Evolutionary conservation across 1,139 yeast genomes (phyloP).

Genomic region (Sugiyamaella castrensis): DNA sequence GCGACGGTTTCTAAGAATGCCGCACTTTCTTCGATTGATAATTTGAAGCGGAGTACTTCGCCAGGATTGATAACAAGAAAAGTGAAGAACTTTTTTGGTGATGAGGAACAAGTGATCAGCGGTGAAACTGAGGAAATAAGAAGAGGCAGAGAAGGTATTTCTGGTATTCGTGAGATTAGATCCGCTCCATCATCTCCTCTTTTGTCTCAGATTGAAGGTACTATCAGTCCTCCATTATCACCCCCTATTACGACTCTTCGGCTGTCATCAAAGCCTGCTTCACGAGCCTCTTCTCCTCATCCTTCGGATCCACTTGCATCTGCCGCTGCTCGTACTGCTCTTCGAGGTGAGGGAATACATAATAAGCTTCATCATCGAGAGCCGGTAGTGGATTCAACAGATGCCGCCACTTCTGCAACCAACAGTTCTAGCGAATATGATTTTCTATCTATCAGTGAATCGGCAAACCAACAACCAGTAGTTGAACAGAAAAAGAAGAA

Average conservation of each 20-base stretch:
- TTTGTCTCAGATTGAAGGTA: no score
- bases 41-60: slow-evolving; percentile 4
- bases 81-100: slow-evolving; percentile 1
- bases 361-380: background rate
- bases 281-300: background rate
- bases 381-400: slow-evolving; percentile 3
- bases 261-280: background rate
- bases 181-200: no score
- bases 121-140: no score
- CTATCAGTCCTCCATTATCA: no score
- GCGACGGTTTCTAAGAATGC: background rate
- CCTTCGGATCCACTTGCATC: slow-evolving; percentile 3
- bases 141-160: no score
- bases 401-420: slow-evolving; percentile 13
- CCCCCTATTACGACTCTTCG: no score
- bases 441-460: slow-evolving; percentile 19
- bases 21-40: background rate
- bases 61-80: slow-evolving; percentile 5
- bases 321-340: slow-evolving; percentile 7
- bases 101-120: background rate
- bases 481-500: slow-evolving; percentile 13
- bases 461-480: slow-evolving; percentile 2
- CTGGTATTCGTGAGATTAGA: no score
- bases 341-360: background rate
- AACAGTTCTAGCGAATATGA: slow-evolving; percentile 17